Percentiles rank a stretch among this genome's conserved stretches.
Conservation (phyloP, 306 rosid species). For the Dicorynia guianensis region DNA sequence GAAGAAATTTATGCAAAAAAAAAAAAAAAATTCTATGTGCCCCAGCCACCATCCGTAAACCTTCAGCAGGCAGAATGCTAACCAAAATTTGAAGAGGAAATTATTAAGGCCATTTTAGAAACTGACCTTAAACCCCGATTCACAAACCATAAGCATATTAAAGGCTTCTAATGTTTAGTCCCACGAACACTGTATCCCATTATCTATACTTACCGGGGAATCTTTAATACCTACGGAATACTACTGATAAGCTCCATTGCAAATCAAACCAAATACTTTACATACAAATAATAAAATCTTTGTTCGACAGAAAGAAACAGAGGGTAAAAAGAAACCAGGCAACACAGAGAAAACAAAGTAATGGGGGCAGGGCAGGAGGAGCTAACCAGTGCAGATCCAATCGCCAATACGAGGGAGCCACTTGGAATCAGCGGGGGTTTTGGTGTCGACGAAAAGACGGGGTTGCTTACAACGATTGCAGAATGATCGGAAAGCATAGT, state of each 20-base stretch:
- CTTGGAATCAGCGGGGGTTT: conserved; percentile 94
- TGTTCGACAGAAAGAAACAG: neutral
- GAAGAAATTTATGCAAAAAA: conserved; percentile 5
- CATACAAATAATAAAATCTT: neutral
- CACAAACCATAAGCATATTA: conserved; percentile 26
- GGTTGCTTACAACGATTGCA: conserved; percentile 97
- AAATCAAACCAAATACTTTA: neutral
- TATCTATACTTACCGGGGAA: neutral
- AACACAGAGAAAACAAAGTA: neutral
- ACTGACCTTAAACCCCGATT: neutral
- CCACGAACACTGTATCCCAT: conserved; percentile 8
- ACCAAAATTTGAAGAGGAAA: neutral
- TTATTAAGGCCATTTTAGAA: neutral
- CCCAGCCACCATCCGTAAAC: neutral
- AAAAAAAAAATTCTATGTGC: neutral
- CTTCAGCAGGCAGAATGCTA: conserved; percentile 8
- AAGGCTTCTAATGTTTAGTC: neutral
- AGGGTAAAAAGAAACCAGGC: too few species aligned
- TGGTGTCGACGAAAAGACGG: conserved; percentile 86
- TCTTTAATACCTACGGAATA: neutral
- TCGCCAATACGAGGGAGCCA: conserved; percentile 98
- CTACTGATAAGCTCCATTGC: neutral
- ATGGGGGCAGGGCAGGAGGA: neutral
- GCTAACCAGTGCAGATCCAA: conserved; percentile 97
- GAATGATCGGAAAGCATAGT: conserved; percentile 98